Base-by-base conservation (phyloP, 2,329 filamentous ascomycete genomes). In the Catunica adiposa region DNA sequence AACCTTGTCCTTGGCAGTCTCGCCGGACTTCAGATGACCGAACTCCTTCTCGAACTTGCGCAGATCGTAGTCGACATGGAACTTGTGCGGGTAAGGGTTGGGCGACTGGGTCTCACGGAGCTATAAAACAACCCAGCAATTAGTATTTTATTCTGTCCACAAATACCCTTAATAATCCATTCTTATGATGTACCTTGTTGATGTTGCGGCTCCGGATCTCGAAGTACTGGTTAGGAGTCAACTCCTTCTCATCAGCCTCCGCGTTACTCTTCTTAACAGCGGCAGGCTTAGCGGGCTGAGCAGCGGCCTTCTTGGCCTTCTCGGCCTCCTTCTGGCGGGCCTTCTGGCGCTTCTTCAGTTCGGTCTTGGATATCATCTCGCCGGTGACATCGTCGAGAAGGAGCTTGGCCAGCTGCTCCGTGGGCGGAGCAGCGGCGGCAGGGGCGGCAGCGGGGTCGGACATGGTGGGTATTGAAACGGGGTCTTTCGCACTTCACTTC, bases 261-360 rank as follows among this genome's bases (percentile, higher is more conserved):
- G 88, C 85, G 59, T 84, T 80, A 61, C 75, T 84, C 75, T 84
- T 86, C 69, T 87, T 82, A 60, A 79, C 79, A 60, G 76, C 72
- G 63, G 77, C 76, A 47, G 79, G 71, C 61, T 75, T 74, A 42
- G 78, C 76, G 37, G 79, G 74, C 59, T 81, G 75, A 53, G 79
- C 58, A 54, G 86, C 85, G 26, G 82, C 85, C 76, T 88, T 90
- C 72, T 88, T 82, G 63, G 82, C 82, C 83, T 94, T 96, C 73
- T 89, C 86, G 62, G 84, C 84, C 59, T 94, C 89, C 70, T 79
- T 82, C 69, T 90, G 80, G 62, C 90, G 83, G 67, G 83, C 78
- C 86, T 98, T 98, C 74, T 89, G 80, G 65, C 90, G 83, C 75
- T 87, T 90, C 87, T 98, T 98, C 69, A 97, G 75, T 72, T 89